phyloP scores from a whole-genome alignment of 192 early-diverging fungal genomes.

The Dissophora ornata region DNA sequence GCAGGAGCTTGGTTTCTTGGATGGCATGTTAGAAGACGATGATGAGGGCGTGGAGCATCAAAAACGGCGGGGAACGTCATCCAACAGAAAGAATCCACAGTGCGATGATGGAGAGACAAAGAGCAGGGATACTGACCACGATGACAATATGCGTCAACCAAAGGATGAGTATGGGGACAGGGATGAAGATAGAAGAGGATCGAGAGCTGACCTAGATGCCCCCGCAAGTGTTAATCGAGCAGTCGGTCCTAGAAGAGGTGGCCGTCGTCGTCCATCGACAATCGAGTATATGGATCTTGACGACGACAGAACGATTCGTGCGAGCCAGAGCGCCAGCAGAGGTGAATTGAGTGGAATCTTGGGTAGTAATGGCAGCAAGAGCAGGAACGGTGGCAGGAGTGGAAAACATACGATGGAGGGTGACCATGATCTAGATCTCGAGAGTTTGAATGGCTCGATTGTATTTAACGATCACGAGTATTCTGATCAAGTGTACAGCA shows the following conservation, averaged over 20 bases:
- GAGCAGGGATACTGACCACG: not conserved
- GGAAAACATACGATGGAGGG: not conserved
- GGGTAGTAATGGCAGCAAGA: conserved; percentile 1
- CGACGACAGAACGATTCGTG: conserved; percentile 45
- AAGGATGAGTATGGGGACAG: conserved; percentile 5
- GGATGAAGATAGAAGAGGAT: not conserved
- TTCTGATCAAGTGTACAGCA: not conserved
- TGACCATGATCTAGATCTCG: conserved; percentile 46
- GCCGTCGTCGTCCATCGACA: not conserved
- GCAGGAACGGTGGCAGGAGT: not conserved
- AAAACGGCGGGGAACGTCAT: not conserved
- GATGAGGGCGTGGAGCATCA: not conserved
- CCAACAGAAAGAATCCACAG: not conserved
- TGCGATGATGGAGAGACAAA: not conserved
- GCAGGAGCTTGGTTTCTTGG: conserved; percentile 44
- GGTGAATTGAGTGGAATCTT: conserved; percentile 12
- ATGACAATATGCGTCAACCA: not conserved
- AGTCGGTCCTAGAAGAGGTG: not conserved
- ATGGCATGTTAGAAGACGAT: conserved; percentile 38
- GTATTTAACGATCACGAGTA: conserved; percentile 22
- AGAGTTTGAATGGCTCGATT: conserved; percentile 52
- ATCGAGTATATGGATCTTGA: conserved; percentile 23
- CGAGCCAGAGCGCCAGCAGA: conserved; percentile 29
- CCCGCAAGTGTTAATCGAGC: not conserved
- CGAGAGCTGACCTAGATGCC: not conserved